Base-by-base conservation (phyloP, 1,139 yeast species). In the Lodderomyces orthopsilosis region DNA sequence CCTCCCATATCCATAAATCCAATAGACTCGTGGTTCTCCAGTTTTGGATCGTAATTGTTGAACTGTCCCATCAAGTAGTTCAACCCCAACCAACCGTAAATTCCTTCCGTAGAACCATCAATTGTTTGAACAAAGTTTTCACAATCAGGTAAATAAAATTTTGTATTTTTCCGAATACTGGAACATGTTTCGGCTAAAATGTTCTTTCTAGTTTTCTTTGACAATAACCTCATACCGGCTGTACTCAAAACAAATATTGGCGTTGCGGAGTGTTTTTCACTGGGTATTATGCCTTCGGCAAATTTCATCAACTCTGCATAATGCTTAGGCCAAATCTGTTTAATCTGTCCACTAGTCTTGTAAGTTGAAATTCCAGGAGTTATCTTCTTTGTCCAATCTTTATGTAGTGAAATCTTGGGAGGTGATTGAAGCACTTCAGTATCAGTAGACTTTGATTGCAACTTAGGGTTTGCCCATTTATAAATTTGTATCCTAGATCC, bases 1-100 rank as follows among this genome's bases (percentile, higher is more conserved):
- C 95, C 95, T 6, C 95, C 95, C 95, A 85, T 85, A 59, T 85
- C 95, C 91, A 86, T 84, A 55, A 86, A 85, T 2, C 95, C 95
- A 45, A 78, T 75, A 0, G 89, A 78, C n/a, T 69, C 68, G 51
- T 76, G 83, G 1, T 58, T 59, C 13, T 35, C 37, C 2, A 58
- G 48, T 4, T 53, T 41, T 0, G 58, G 40, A 35, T 74, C 70
- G 54, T 74, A 80, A 41, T 70, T 60, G 42, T 78, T 63, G 40
- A 82, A 72, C 51, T 72, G 75, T 0, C 80, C 81, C 72, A 78
- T 69, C 39, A 85, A 59, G 59, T 85, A 85, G 56, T 86, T 86
- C 43, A 85, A 63, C 1, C 86, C 86, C 23, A 85, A 56, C 95
- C 95, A 86, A 1, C 94, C 95, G 56, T 83, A 86, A 2, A 84